A percentile compares a stretch with the other conserved stretches of the same genome.
These are phyloP conservation scores for Penicillium capsulatum DNA, from an alignment of 2,329 filamentous ascomycete species.

Conservation along the genomic window DNA sequence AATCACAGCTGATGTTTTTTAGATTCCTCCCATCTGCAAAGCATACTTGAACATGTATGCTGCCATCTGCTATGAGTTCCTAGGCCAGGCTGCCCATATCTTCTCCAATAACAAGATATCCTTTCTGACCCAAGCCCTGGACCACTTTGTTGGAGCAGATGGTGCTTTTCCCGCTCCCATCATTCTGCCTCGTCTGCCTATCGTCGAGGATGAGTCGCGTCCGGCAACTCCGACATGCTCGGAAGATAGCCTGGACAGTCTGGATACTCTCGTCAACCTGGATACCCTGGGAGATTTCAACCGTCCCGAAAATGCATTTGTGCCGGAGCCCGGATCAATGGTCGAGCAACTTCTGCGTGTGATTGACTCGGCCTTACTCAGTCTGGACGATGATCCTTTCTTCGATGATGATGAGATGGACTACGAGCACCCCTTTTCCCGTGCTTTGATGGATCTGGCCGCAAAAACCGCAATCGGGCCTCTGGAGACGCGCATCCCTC, in stretches of 20 bases:
- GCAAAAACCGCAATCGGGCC: neutral
- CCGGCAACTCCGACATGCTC: neutral
- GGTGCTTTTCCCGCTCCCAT: slow-evolving; percentile 23
- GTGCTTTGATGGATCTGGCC: neutral
- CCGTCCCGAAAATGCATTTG: too few relatives aligned
- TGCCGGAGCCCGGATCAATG: neutral
- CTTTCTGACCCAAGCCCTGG: slow-evolving; percentile 39
- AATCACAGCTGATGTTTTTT: slow-evolving; percentile 8
- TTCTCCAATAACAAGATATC: slow-evolving; percentile 45
- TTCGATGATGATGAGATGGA: slow-evolving; percentile 14
- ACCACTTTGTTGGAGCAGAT: slow-evolving; percentile 37
- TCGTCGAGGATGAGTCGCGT: neutral
- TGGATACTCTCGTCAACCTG: too few relatives aligned
- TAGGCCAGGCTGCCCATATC: slow-evolving; percentile 47
- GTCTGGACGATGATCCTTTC: slow-evolving; percentile 31
- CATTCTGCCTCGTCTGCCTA: slow-evolving; percentile 3
- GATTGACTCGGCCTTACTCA: slow-evolving; percentile 9
- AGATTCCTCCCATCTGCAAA: slow-evolving; percentile 35
- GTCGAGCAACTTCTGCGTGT: neutral
- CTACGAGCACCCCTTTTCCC: neutral
- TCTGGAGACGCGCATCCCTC: neutral
- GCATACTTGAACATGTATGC: slow-evolving; percentile 47
- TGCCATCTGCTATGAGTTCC: slow-evolving; percentile 44
- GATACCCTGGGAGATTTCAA: too few relatives aligned
- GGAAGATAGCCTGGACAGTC: neutral